These are phyloP conservation scores for Hortiboletus campestris DNA, from an alignment of 768 basidiomycete genomes.

Conservation along the genomic window DNA sequence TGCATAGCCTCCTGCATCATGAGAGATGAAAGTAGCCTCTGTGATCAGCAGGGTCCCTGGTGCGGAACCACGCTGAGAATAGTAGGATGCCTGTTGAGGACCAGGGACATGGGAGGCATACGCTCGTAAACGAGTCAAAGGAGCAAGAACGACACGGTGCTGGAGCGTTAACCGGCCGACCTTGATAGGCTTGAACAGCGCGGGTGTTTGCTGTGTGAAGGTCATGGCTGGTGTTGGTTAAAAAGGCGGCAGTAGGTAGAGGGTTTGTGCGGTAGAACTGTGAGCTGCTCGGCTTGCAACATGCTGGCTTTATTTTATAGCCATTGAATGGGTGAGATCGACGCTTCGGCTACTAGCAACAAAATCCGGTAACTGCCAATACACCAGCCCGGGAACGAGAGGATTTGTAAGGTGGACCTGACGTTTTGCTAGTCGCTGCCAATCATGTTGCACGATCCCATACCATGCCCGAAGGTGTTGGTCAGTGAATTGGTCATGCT, in stretches of 20 bases:
- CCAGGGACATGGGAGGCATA: conserved; percentile 35
- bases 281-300: not conserved
- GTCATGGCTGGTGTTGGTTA: not conserved
- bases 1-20: too few relatives aligned
- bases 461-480: not conserved
- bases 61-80: conserved; percentile 43
- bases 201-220: not conserved
- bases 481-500: not conserved
- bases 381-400: not conserved
- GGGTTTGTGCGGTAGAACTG: not conserved
- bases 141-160: conserved; percentile 54
- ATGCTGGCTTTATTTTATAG: not conserved
- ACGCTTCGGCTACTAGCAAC: too few relatives aligned
- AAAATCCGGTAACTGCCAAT: too few relatives aligned
- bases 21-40: too few relatives aligned
- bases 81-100: conserved; percentile 41
- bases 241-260: not conserved
- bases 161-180: conserved; percentile 41
- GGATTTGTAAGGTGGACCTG: not conserved
- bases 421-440: too few relatives aligned
- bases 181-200: conserved; percentile 45
- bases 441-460: too few relatives aligned
- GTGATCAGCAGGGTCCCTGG: conserved; percentile 37
- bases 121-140: conserved; percentile 47
- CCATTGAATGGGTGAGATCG: not conserved